phyloP scores from a whole-genome alignment of 257 asterid species.

The Solanum sparsipilum region DNA sequence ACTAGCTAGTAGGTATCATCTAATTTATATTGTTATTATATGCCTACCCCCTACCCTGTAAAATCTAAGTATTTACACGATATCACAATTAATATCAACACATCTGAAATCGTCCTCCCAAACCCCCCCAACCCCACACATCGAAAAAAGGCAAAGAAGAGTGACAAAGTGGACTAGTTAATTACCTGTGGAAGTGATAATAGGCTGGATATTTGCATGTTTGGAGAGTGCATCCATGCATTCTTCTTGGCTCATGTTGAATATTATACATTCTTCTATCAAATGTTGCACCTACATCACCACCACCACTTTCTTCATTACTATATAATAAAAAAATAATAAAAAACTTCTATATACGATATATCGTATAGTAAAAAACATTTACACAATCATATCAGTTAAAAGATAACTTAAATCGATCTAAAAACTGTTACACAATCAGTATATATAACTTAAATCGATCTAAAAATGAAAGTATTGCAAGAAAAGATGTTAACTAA shows the following conservation, averaged over 20 bases:
- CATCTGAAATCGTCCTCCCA: neutral
- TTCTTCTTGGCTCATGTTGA: constrained; percentile 34
- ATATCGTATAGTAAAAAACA: neutral
- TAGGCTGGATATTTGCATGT: constrained; percentile 40
- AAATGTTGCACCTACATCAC: constrained; percentile 34
- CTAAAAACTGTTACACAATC: neutral
- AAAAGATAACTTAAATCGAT: neutral
- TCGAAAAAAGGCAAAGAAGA: neutral
- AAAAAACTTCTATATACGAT: neutral
- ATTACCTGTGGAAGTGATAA: constrained; percentile 39
- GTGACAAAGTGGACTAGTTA: neutral
- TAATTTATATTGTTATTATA: neutral
- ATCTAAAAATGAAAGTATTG: neutral
- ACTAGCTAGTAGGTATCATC: neutral
- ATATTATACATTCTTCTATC: constrained; percentile 37
- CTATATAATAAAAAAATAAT: neutral
- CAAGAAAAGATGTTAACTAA: neutral
- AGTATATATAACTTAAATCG: neutral
- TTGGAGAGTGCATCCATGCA: constrained; percentile 46
- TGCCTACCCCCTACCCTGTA: neutral
- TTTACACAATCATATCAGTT: neutral
- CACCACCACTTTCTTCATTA: neutral
- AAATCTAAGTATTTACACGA: too few species aligned
- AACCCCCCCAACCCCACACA: too few species aligned
- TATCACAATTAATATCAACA: neutral